These are phyloP conservation scores for Talaromyces sp. DNA, from an alignment of 2,329 filamentous ascomycete species.

Conservation along the genomic window DNA sequence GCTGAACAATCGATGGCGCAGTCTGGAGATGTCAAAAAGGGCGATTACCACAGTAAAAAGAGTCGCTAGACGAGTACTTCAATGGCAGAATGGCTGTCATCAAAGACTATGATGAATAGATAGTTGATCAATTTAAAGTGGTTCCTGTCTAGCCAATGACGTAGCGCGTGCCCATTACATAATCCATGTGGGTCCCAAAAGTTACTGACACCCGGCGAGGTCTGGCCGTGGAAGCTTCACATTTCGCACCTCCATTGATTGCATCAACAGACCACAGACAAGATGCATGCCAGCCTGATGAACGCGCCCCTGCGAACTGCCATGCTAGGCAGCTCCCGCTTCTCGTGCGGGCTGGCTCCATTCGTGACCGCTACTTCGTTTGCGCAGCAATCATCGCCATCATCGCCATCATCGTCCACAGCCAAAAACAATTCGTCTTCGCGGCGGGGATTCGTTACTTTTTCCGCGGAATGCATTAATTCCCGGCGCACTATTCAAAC, in stretches of 20 bases:
- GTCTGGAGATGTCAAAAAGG: constrained; percentile 24
- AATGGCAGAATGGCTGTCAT: too few relatives aligned
- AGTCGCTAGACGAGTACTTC: background rate
- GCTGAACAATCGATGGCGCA: constrained; percentile 17
- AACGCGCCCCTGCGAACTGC: constrained; percentile 29
- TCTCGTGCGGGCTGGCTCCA: constrained; percentile 17
- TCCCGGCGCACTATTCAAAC: background rate
- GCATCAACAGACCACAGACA: constrained; percentile 1
- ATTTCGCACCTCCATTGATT: background rate
- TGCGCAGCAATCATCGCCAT: constrained; percentile 10
- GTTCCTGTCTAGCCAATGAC: background rate
- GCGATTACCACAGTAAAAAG: constrained; percentile 12
- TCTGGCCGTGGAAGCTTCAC: background rate
- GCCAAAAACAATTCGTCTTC: constrained; percentile 10
- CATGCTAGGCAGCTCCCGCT: constrained; percentile 17
- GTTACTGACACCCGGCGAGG: background rate
- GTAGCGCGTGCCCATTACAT: background rate
- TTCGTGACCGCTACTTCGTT: constrained; percentile 13
- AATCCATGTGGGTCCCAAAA: background rate
- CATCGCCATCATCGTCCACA: background rate
- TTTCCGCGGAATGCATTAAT: constrained; percentile 1
- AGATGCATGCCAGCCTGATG: constrained; percentile 22
- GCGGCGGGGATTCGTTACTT: background rate
- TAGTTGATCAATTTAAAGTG: background rate
- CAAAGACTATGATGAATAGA: too few relatives aligned